phyloP scores from a whole-genome alignment of 208 protist species.

The Acanthamoeba healyi region DNA sequence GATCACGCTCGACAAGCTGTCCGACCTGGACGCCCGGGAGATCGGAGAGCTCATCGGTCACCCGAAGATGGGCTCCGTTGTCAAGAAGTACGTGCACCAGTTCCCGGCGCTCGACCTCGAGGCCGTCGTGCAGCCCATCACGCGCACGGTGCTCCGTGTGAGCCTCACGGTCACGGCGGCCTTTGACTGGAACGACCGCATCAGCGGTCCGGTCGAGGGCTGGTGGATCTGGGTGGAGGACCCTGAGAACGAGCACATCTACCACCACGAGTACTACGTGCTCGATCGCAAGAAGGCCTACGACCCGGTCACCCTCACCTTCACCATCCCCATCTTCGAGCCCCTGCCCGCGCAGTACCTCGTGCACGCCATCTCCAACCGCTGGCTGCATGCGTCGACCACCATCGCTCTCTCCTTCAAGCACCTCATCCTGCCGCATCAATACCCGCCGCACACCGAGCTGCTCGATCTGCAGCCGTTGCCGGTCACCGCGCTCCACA shows the following conservation, averaged over 20 bases:
- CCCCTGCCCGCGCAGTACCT: constrained; percentile 96
- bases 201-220: constrained; percentile 95
- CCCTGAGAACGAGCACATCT: constrained; percentile 95
- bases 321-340: constrained; percentile 97
- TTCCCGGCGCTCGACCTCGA: constrained; percentile 95
- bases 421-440: constrained; percentile 96
- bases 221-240: constrained; percentile 99
- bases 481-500: constrained; percentile 92
- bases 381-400: constrained; percentile 87
- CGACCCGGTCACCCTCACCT: constrained; percentile 90
- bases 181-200: constrained; percentile 96
- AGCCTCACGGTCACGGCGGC: constrained; percentile 91
- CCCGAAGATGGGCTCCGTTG: constrained; percentile 87
- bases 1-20: constrained; percentile 83
- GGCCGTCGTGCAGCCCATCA: constrained; percentile 97
- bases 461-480: constrained; percentile 97
- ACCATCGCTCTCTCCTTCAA: constrained; percentile 95
- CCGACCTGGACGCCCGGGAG: constrained; percentile 88
- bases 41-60: constrained; percentile 83
- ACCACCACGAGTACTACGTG: constrained; percentile 91
- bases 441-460: constrained; percentile 95
- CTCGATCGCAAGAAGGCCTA: constrained; percentile 72
- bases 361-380: constrained; percentile 79
- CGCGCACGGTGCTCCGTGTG: constrained; percentile 94
- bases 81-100: constrained; percentile 91